These are phyloP conservation scores for Herpotrichia juniperi DNA, from an alignment of 2,329 filamentous ascomycete species.

Conservation along the genomic window DNA sequence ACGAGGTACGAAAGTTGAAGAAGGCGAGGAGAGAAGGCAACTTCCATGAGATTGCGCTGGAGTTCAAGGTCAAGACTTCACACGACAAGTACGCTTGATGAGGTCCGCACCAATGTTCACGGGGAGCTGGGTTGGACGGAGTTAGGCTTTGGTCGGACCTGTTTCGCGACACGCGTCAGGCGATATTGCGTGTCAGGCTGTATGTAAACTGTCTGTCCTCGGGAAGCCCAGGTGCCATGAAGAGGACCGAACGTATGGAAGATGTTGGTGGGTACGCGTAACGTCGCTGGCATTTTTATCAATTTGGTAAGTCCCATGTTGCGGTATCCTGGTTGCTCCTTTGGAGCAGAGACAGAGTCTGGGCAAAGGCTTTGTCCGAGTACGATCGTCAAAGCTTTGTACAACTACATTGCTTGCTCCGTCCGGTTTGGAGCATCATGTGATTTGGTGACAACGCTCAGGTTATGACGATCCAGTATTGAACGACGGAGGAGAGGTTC, in stretches of 20 bases:
- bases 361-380: too few species aligned
- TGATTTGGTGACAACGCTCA: too few species aligned
- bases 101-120: not conserved
- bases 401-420: too few species aligned
- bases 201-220: too few species aligned
- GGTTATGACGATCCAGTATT: too few species aligned
- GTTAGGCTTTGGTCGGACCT: not conserved
- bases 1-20: constrained; percentile 85
- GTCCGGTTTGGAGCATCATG: too few species aligned
- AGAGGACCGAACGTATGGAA: not conserved
- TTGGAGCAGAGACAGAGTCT: too few species aligned
- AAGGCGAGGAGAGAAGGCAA: constrained; percentile 83
- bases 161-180: not conserved
- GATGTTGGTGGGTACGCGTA: not conserved
- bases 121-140: not conserved
- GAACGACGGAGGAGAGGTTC: too few species aligned
- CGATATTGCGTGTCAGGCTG: not conserved
- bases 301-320: too few species aligned
- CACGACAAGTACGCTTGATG: constrained; percentile 52
- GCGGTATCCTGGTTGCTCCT: too few species aligned
- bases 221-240: not conserved
- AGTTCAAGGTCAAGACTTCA: constrained; percentile 89
- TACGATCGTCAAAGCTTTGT: too few species aligned
- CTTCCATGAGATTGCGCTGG: constrained; percentile 84
- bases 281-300: not conserved